phyloP scores from a whole-genome alignment of 768 basidiomycete species.

The Inosperma sp. region DNA sequence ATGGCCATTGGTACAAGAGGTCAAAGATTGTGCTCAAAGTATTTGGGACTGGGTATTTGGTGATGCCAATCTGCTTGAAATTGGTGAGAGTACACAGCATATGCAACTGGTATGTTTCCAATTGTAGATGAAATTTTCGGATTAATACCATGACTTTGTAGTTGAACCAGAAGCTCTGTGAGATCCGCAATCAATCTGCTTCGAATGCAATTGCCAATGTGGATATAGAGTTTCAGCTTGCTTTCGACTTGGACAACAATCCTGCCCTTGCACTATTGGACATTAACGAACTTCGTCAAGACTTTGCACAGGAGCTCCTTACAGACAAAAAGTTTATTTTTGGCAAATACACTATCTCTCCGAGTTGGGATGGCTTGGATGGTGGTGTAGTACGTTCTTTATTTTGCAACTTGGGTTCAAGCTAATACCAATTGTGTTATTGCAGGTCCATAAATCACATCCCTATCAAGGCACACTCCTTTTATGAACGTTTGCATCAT shows the following conservation, averaged over 20 bases:
- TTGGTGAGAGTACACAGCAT: neutral
- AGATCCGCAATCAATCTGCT: neutral
- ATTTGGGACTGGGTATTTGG: neutral
- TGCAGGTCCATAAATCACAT: slow-evolving; percentile 1
- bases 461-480: neutral
- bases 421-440: neutral
- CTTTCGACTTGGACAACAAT: too few species aligned
- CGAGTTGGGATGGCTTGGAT: too few species aligned
- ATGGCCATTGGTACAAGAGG: too few species aligned
- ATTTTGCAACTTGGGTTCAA: neutral
- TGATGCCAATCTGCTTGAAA: neutral
- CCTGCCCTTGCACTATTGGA: neutral
- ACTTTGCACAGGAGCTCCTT: neutral
- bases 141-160: neutral
- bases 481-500: neutral
- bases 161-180: slow-evolving; percentile 1
- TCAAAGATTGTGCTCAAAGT: too few species aligned
- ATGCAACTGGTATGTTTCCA: neutral
- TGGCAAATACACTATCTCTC: slow-evolving; percentile 1
- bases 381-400: neutral
- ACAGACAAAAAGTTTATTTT: neutral
- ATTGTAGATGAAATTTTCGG: neutral
- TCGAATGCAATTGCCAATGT: neutral
- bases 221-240: neutral
- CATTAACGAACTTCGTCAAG: neutral